These are phyloP conservation scores for Globisporangium yorkense DNA, from an alignment of 352 stramenopile genomes.

Conservation along the genomic window DNA sequence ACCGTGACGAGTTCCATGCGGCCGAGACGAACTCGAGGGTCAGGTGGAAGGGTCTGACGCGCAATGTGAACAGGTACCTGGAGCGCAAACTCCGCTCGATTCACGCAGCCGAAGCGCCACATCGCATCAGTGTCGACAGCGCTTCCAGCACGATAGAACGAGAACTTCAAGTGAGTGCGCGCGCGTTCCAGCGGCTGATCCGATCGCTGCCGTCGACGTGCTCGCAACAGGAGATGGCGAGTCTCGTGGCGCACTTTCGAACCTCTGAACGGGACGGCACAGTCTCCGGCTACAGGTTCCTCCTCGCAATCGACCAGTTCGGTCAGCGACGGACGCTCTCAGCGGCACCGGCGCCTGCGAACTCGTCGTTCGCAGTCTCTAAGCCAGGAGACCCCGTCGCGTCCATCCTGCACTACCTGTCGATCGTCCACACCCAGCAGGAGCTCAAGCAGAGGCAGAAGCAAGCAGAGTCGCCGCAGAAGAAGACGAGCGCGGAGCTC, in stretches of 20 bases:
- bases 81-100: constrained; percentile 25
- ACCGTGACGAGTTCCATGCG: constrained; percentile 6
- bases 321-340: constrained; percentile 25
- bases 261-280: neutral
- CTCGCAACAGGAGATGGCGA: constrained; percentile 26
- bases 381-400: constrained; percentile 30
- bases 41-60: constrained; percentile 40
- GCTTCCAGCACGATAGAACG: neutral
- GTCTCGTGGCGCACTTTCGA: constrained; percentile 21
- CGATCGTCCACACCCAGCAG: constrained; percentile 26
- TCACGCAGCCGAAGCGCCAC: constrained; percentile 1
- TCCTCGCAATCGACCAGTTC: constrained; percentile 30
- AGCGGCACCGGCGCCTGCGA: constrained; percentile 1
- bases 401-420: constrained; percentile 47
- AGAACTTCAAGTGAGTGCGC: constrained; percentile 21
- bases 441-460: neutral
- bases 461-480: neutral
- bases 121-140: neutral
- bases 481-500: neutral
- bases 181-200: constrained; percentile 35
- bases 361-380: constrained; percentile 13
- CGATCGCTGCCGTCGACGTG: constrained; percentile 30
- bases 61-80: constrained; percentile 41
- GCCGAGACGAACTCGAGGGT: neutral
- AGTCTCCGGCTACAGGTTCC: constrained; percentile 30